These are phyloP conservation scores for Microbotryum lychnidis-dioicae DNA, from an alignment of 1,284 basidiomycete species.

Conservation along the genomic window DNA sequence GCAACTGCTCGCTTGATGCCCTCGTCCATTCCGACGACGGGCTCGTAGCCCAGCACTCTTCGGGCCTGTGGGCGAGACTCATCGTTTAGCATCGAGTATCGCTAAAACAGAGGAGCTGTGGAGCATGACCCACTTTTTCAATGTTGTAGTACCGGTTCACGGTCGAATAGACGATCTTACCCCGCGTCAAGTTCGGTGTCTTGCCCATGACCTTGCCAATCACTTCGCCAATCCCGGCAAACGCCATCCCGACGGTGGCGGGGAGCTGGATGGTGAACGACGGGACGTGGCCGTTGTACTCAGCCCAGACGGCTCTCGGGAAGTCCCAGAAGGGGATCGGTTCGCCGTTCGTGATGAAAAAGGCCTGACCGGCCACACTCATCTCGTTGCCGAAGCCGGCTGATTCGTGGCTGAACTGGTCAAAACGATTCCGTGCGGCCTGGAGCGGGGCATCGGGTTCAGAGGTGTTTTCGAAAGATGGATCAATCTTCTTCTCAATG, in stretches of 20 bases:
- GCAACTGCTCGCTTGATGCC: constrained; percentile 66
- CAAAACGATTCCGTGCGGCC: constrained; percentile 43
- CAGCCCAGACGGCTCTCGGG: constrained; percentile 72
- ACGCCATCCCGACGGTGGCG: constrained; percentile 56
- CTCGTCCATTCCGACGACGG: constrained; percentile 79
- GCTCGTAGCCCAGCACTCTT: constrained; percentile 84
- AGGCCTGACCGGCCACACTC: constrained; percentile 69
- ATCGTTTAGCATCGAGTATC: neutral
- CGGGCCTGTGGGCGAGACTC: constrained; percentile 48
- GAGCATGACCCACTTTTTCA: constrained; percentile 53
- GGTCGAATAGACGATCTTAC: constrained; percentile 55
- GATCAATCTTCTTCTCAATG: constrained; percentile 46
- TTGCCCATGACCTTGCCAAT: constrained; percentile 64
- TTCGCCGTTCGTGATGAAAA: constrained; percentile 97
- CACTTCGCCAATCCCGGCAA: constrained; percentile 50
- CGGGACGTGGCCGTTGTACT: constrained; percentile 55
- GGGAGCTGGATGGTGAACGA: constrained; percentile 55
- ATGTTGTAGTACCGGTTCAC: constrained; percentile 80
- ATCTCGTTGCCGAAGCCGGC: constrained; percentile 30
- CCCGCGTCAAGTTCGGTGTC: constrained; percentile 82
- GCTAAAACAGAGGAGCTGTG: neutral
- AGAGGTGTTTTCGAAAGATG: constrained; percentile 33
- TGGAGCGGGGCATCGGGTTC: constrained; percentile 53
- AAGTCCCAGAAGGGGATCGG: constrained; percentile 97
- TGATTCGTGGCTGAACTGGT: constrained; percentile 46